Evolutionary conservation across 1,284 basidiomycete species (phyloP).

Genomic region (Paramarasmius palmivorus): DNA sequence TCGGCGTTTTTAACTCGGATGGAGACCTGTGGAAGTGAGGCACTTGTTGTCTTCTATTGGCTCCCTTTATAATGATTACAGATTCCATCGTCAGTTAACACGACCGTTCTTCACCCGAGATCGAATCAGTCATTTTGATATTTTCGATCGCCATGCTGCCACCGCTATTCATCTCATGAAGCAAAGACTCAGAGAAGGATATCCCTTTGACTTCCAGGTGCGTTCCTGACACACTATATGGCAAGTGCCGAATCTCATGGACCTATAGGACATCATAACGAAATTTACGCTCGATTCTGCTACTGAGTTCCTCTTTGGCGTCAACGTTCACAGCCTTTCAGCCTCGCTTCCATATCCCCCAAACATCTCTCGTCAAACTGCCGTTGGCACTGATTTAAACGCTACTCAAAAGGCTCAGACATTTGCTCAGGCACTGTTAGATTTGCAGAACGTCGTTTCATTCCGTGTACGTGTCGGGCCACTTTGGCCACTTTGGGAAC

Average conservation of each 20-base stretch:
- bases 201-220: constrained; percentile 17
- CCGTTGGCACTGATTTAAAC: not conserved
- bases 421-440: constrained; percentile 26
- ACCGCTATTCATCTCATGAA: constrained; percentile 13
- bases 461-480: constrained; percentile 36
- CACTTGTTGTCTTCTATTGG: constrained; percentile 31
- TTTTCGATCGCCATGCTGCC: constrained; percentile 27
- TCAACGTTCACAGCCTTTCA: constrained; percentile 34
- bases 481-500: constrained; percentile 52
- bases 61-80: constrained; percentile 1
- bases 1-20: not conserved
- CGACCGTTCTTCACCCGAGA: constrained; percentile 40
- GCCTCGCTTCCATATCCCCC: constrained; percentile 35
- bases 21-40: constrained; percentile 66
- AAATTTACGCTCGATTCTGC: constrained; percentile 49
- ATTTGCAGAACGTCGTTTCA: constrained; percentile 40
- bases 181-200: constrained; percentile 6
- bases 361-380: constrained; percentile 13
- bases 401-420: not conserved
- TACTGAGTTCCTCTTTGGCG: constrained; percentile 46
- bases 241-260: not conserved
- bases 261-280: constrained; percentile 37
- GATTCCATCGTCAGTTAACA: constrained; percentile 38
- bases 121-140: constrained; percentile 36
- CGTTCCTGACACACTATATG: not conserved